Percentiles rank a stretch among this genome's conserved stretches.
Evolutionary conservation across 345 rosid species (phyloP).

Genomic region (Salix exigua): DNA sequence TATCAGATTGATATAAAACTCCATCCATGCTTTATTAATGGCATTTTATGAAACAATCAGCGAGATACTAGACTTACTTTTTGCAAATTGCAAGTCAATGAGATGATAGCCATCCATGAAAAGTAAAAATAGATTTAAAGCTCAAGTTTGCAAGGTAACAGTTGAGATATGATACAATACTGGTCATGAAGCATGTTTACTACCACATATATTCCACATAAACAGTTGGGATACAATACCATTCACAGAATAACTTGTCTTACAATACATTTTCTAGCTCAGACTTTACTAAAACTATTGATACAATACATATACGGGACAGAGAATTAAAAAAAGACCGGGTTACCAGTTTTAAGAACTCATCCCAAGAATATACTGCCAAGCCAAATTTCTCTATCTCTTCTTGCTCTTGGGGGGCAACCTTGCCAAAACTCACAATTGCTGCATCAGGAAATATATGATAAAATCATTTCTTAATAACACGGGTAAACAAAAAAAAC

Average conservation of each 20-base stretch:
- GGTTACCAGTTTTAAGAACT: constrained; percentile 69
- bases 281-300: not conserved
- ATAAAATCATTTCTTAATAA: constrained; percentile 7
- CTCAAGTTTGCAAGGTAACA: not conserved
- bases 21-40: not conserved
- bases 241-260: not conserved
- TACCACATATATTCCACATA: not conserved
- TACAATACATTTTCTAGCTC: not conserved
- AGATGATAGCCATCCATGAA: not conserved
- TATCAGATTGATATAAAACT: not conserved
- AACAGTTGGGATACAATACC: not conserved
- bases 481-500: constrained; percentile 2
- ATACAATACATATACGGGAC: not conserved
- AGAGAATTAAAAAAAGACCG: not conserved
- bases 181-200: not conserved
- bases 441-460: constrained; percentile 43
- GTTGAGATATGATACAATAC: not conserved
- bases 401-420: constrained; percentile 56
- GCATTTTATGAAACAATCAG: not conserved
- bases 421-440: constrained; percentile 91
- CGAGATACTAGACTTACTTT: not conserved
- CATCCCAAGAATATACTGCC: constrained; percentile 72
- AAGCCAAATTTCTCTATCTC: constrained; percentile 58
- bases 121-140: not conserved
- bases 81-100: constrained; percentile 6